Percentiles rank a stretch among this genome's conserved stretches.
Evolutionary conservation across 768 basidiomycete species (phyloP).

Genomic region (Mycena galericulata): DNA sequence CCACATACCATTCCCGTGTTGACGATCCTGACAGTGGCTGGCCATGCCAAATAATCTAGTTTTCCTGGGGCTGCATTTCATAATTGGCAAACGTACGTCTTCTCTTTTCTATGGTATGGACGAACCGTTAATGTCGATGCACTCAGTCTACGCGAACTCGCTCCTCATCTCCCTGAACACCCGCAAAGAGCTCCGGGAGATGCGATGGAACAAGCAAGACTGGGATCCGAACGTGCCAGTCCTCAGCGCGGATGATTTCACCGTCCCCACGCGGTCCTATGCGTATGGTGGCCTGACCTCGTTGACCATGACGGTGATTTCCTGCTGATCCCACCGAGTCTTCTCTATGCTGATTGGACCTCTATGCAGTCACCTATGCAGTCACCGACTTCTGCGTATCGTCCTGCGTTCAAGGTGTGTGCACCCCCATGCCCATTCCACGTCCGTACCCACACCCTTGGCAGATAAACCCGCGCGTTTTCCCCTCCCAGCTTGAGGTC

Average conservation of each 20-base stretch:
- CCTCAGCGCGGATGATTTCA: constrained; percentile 7
- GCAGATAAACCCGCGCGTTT: constrained; percentile 9
- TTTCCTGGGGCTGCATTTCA: constrained; percentile 52
- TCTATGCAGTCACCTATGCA: background rate
- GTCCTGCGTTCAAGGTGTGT: constrained; percentile 22
- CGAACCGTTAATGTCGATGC: too few species aligned
- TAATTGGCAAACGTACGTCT: constrained; percentile 47
- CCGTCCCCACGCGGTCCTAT: background rate
- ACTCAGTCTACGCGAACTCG: constrained; percentile 31
- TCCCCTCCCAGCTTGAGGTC: constrained; percentile 11
- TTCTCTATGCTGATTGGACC: too few species aligned
- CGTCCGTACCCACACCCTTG: background rate
- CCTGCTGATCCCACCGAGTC: too few species aligned
- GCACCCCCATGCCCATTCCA: background rate
- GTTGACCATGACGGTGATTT: constrained; percentile 17
- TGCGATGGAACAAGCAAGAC: constrained; percentile 19
- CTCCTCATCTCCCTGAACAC: constrained; percentile 31
- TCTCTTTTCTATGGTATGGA: background rate
- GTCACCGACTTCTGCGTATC: constrained; percentile 8
- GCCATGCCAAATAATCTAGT: constrained; percentile 49
- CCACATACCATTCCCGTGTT: background rate
- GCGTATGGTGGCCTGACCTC: background rate
- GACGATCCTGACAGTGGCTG: constrained; percentile 41
- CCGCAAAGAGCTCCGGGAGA: constrained; percentile 26
- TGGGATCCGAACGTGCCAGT: constrained; percentile 12